These are phyloP conservation scores for Pythium brachiatum DNA, from an alignment of 352 stramenopile genomes.

Conservation along the genomic window DNA sequence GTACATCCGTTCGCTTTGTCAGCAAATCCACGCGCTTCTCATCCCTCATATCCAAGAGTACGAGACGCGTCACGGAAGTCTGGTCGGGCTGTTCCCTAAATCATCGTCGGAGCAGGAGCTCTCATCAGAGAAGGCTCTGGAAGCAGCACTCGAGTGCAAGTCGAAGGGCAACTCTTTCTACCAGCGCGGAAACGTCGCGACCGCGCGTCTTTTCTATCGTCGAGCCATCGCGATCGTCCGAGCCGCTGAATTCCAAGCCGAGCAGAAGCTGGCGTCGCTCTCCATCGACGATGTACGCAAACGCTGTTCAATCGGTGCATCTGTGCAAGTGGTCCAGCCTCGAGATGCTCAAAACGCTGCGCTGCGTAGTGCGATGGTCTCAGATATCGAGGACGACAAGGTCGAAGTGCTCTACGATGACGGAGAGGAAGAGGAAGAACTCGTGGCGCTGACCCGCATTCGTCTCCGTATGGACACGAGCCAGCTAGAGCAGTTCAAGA, in stretches of 20 bases:
- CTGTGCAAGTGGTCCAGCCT: conserved; percentile 39
- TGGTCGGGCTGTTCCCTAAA: conserved; percentile 38
- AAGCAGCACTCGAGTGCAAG: conserved; percentile 39
- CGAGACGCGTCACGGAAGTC: conserved; percentile 46
- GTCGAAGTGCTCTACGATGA: conserved; percentile 71
- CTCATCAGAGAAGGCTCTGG: conserved; percentile 20
- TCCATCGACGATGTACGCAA: conserved; percentile 29
- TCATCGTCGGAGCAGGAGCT: conserved; percentile 26
- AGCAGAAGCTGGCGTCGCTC: conserved; percentile 36
- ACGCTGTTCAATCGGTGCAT: conserved; percentile 51
- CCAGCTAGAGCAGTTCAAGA: conserved; percentile 46
- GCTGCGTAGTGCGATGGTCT: conserved; percentile 60
- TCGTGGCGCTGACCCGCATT: conserved; percentile 45
- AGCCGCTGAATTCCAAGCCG: conserved; percentile 40
- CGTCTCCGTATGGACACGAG: conserved; percentile 55
- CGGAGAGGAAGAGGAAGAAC: conserved; percentile 41
- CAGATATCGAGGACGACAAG: conserved; percentile 46
- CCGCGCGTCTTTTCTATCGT: conserved; percentile 59
- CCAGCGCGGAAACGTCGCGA: conserved; percentile 52
- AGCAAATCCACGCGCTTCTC: conserved; percentile 39
- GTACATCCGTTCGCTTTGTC: conserved; percentile 42
- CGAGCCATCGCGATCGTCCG: conserved; percentile 52
- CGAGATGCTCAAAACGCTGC: conserved; percentile 18
- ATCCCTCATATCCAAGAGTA: conserved; percentile 48
- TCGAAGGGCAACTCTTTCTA: conserved; percentile 59